Percentiles rank a stretch among this genome's conserved stretches.
Conservation (phyloP, 208 protist species). For the Wallacemonas sp. region DNA sequence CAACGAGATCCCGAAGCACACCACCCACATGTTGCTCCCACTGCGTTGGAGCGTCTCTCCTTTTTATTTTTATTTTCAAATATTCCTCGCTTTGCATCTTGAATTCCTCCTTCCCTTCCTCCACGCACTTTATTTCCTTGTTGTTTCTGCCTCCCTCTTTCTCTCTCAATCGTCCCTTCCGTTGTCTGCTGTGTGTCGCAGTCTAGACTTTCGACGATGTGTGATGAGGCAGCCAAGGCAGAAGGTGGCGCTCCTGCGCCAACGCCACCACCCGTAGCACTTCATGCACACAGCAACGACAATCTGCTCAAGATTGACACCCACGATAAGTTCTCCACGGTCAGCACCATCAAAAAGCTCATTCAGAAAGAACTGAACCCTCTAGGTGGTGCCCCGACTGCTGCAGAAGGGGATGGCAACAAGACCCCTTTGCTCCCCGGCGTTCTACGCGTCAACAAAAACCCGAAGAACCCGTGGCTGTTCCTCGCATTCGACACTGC, state of each 20-base stretch:
- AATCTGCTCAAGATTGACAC: conserved; percentile 91
- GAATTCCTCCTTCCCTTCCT: not conserved
- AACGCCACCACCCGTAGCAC: conserved; percentile 14
- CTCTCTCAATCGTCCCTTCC: not conserved
- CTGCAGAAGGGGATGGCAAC: not conserved
- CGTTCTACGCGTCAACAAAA: conserved; percentile 85
- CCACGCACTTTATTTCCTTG: not conserved
- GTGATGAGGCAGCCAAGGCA: conserved; percentile 10
- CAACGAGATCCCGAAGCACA: too few relatives aligned
- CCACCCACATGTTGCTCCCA: too few relatives aligned
- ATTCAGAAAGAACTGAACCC: conserved; percentile 65
- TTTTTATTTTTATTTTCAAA: too few relatives aligned
- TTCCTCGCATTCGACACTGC: conserved; percentile 82
- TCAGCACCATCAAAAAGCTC: conserved; percentile 64
- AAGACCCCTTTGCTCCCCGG: conserved; percentile 66
- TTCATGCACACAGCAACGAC: conserved; percentile 82
- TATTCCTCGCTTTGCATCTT: too few relatives aligned
- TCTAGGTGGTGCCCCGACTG: conserved; percentile 1
- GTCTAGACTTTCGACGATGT: too few relatives aligned
- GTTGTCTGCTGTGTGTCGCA: too few relatives aligned
- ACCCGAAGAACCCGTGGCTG: conserved; percentile 63
- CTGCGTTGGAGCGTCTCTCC: too few relatives aligned
- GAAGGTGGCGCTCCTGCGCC: not conserved
- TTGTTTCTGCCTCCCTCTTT: not conserved
- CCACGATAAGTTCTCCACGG: conserved; percentile 81